Evolutionary conservation across 1,284 basidiomycete species (phyloP).

Genomic region (Serendipita sp.): DNA sequence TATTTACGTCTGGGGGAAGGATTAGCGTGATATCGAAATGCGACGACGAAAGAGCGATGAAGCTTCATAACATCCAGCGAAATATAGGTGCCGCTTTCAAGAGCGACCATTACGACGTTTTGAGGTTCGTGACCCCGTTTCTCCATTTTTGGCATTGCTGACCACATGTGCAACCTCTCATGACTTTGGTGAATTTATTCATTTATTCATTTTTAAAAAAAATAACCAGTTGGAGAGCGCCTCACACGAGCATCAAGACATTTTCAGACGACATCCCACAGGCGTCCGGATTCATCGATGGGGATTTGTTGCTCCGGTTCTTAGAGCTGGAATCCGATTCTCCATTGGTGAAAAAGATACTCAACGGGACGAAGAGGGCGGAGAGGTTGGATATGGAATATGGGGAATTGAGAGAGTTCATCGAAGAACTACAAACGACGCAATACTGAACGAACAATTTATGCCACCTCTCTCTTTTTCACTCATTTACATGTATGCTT

Average conservation of each 20-base stretch:
- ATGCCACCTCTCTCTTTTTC: no score
- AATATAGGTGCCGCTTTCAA: constrained; percentile 43
- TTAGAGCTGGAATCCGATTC: constrained; percentile 29
- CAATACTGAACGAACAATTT: no score
- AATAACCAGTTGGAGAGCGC: constrained; percentile 46
- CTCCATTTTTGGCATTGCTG: background rate
- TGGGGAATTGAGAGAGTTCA: constrained; percentile 32
- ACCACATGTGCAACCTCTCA: constrained; percentile 3
- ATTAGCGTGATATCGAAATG: constrained; percentile 69
- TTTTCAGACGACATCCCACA: constrained; percentile 30
- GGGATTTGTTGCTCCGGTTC: constrained; percentile 70
- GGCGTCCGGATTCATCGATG: constrained; percentile 77
- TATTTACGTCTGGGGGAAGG: constrained; percentile 67
- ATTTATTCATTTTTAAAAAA: constrained; percentile 6
- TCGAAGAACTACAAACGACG: constrained; percentile 42
- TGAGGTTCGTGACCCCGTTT: constrained; percentile 33
- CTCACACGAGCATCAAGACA: constrained; percentile 23
- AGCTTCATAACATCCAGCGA: constrained; percentile 66
- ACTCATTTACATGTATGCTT: no score
- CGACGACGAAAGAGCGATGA: constrained; percentile 35
- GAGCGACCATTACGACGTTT: constrained; percentile 33
- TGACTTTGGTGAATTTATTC: background rate
- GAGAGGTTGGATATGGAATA: constrained; percentile 35
- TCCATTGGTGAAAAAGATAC: constrained; percentile 27
- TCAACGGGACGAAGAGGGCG: constrained; percentile 38